Percentiles rank a stretch among this genome's conserved stretches.
Evolutionary conservation across 169 alveolate species (phyloP).

Genomic region (Cyclospora cayetanensis): DNA sequence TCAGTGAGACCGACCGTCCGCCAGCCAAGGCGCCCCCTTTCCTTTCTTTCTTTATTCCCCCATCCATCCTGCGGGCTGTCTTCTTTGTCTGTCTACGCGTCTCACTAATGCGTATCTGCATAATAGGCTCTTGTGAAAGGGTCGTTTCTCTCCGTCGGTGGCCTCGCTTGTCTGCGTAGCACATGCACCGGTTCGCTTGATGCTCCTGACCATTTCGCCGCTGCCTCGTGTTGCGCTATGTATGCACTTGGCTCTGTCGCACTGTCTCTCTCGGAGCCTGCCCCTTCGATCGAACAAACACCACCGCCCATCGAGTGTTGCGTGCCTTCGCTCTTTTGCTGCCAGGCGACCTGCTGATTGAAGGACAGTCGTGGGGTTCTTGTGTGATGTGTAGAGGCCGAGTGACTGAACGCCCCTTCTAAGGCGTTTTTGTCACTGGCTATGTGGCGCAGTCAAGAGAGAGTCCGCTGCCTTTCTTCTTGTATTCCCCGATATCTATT

Average conservation of each 20-base stretch:
- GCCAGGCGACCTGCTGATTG: constrained; percentile 37
- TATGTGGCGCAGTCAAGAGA: no score
- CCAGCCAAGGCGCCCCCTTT: neutral
- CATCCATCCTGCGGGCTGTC: no score
- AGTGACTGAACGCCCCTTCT: constrained; percentile 37
- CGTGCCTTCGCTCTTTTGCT: no score
- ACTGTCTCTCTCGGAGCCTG: no score
- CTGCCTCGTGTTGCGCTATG: no score
- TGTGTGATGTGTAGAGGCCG: constrained; percentile 36
- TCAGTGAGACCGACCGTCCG: neutral
- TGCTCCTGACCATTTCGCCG: no score
- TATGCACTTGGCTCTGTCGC: no score
- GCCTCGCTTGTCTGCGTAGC: neutral
- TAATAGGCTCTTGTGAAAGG: neutral
- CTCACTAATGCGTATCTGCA: neutral
- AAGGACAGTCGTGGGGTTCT: constrained; percentile 43
- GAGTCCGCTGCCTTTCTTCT: no score
- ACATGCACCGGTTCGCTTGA: neutral
- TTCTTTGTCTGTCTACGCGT: neutral
- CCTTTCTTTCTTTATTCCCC: neutral
- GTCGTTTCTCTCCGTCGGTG: neutral
- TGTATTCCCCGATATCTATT: no score
- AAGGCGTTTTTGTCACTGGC: neutral
- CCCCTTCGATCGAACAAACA: no score
- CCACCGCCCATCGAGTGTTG: no score